Base-by-base conservation (phyloP, 2,329 filamentous ascomycete genomes). In the Cladophialophora immunda region DNA sequence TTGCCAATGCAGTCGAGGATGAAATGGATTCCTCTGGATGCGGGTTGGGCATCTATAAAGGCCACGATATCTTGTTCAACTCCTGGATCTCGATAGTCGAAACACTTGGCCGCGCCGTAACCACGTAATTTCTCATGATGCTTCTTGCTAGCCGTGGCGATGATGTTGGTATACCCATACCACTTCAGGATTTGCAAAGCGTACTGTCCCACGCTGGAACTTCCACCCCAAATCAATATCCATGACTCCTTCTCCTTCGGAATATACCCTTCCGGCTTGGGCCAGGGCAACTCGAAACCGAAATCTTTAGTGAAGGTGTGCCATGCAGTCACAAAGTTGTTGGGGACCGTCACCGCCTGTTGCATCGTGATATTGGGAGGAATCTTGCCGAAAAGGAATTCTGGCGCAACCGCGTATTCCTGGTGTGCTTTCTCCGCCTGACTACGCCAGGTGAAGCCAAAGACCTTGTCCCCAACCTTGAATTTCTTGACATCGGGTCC, bases 241-340 rank as follows among this genome's bases (percentile, higher is more conserved):
- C 74, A 73, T 6, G 64, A 34, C 3, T 82, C 73, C 0, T 78
- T 78, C 52, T 72, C 45, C 73, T 66, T 5, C 70, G 78, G 61
- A 74, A 78, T 50, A 68, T 78, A 85, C 13, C 69, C 75, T 17
- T 76, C 73, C 0, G 84, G 83, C 52, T 83, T 81, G 0, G 86
- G 87, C 86, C 86, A 89, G 0, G 86, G 86, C 0, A 87, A 79
- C 34, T 81, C 80, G 22, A 90, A 75, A 0, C 75, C 79, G 13
- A 90, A 77, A 67, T 89, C 86, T 0, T 75, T 75, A 1, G 79
- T 81, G 2, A 85, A 73, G 4, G 85, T 78, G 72, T 90, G 86
- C 74, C 89, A 86, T 11, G 84, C 85, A 0, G 87, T 89, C 32
- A 89, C 83, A 30, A 87, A 75, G 70, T 88, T 89, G 57, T 85